Base-by-base conservation (phyloP, 257 asterid genomes). In the Eucommia ulmoides region DNA sequence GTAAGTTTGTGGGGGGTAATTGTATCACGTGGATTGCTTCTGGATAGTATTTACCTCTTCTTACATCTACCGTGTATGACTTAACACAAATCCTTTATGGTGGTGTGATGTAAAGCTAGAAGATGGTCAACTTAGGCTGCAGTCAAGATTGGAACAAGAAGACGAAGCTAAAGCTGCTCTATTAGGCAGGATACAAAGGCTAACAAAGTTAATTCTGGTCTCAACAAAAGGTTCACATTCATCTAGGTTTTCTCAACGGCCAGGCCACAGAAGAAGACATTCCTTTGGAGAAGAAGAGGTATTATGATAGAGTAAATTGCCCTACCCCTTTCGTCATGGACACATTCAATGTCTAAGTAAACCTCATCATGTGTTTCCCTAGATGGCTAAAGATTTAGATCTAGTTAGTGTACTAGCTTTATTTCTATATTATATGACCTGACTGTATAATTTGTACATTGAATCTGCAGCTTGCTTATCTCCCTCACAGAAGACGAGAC, bases 261-360 rank as follows among this genome's bases (percentile, higher is more conserved):
- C 76, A 41, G 89, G 89, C 57, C 78, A 44, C 38, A 79, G 94
- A 79, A 86, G 97, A 74, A 65, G 97, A 20, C 99, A 91, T 73
- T 91, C 99, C 61, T 91, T 91, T 57, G 99, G 97, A 62, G 99
- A 91, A 87, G 99, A 91, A 75, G 99, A 91, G 97, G 99, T 91
- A 22, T 33, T 33, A 16, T 29, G 19, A 9, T 19, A 35, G 22
- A 22, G 15, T 24, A 16, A 24, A 24, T 15, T n/a, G n/a, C n/a
- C n/a, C n/a, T n/a, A n/a, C n/a, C n/a, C n/a, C n/a, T n/a, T n/a
- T n/a, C n/a, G n/a, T n/a, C n/a, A n/a, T n/a, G n/a, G n/a, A n/a
- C n/a, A n/a, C n/a, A n/a, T n/a, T n/a, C n/a, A n/a, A n/a, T n/a
- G n/a, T n/a, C n/a, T n/a, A n/a, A n/a, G n/a, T n/a, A n/a, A n/a